phyloP scores from a whole-genome alignment of 768 basidiomycete genomes.

The Boletus pseudo-olivaceus region DNA sequence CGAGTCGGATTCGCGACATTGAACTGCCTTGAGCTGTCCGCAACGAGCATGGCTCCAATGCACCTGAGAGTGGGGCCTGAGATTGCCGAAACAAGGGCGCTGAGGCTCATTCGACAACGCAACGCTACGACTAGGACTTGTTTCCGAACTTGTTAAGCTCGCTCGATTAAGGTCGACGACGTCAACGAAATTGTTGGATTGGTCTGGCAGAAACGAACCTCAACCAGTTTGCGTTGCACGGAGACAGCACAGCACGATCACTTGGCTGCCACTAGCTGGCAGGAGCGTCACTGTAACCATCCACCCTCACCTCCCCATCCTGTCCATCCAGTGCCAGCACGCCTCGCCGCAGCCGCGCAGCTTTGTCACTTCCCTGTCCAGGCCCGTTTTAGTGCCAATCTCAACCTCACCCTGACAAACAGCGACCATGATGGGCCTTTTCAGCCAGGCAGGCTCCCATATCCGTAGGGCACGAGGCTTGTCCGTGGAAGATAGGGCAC shows the following conservation, averaged over 20 bases:
- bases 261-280: not conserved
- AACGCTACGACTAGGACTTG: not conserved
- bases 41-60: not conserved
- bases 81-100: constrained; percentile 1
- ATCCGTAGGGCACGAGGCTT: constrained; percentile 66
- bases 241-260: constrained; percentile 10
- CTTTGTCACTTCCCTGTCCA: not conserved
- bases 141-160: not conserved
- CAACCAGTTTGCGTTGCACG: not conserved
- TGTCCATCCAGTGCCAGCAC: constrained; percentile 1
- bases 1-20: not conserved
- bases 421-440: constrained; percentile 71
- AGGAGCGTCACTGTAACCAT: not conserved
- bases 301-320: not conserved
- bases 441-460: constrained; percentile 64
- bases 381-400: not conserved
- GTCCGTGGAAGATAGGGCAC: constrained; percentile 64
- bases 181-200: not conserved
- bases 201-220: not conserved
- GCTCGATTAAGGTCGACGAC: not conserved
- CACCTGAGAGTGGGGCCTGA: not conserved
- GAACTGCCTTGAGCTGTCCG: not conserved
- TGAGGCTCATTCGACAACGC: not conserved
- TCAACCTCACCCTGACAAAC: constrained; percentile 1
- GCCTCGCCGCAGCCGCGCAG: constrained; percentile 27